A percentile compares a stretch with the other conserved stretches of the same genome.
These are phyloP conservation scores for Collybia sordida DNA, from an alignment of 768 basidiomycete genomes.

Conservation along the genomic window DNA sequence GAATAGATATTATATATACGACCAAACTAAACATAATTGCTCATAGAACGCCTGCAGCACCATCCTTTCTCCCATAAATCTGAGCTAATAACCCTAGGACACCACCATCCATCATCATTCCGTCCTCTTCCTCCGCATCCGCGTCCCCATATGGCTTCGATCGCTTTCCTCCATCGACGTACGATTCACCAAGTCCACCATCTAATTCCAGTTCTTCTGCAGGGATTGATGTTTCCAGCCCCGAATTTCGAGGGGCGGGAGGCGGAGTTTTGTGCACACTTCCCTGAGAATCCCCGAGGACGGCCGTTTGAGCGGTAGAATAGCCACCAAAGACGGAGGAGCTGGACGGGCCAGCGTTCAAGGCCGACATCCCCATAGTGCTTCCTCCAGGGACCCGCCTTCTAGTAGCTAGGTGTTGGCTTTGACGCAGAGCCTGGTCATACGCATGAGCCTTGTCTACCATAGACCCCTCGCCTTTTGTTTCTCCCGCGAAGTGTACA, in stretches of 20 bases:
- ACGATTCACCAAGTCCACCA: constrained; percentile 67
- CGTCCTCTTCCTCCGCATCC: constrained; percentile 58
- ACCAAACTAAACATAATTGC: not conserved
- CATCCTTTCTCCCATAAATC: constrained; percentile 72
- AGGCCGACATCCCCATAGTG: constrained; percentile 47
- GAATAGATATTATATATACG: not conserved
- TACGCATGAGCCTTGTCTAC: constrained; percentile 68
- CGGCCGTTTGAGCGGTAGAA: constrained; percentile 65
- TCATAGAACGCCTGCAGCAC: constrained; percentile 46
- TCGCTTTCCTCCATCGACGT: constrained; percentile 65
- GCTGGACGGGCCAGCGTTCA: constrained; percentile 35
- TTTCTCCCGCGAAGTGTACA: constrained; percentile 32
- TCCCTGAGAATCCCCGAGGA: constrained; percentile 76
- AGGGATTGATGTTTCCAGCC: constrained; percentile 23
- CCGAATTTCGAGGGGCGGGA: constrained; percentile 4
- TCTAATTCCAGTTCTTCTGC: constrained; percentile 50
- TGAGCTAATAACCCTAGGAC: constrained; percentile 84
- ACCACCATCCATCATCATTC: constrained; percentile 73
- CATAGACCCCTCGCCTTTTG: constrained; percentile 33
- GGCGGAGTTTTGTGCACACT: constrained; percentile 30
- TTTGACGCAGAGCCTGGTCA: constrained; percentile 72
- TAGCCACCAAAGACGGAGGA: constrained; percentile 49
- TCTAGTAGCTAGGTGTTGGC: constrained; percentile 54
- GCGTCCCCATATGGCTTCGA: constrained; percentile 39
- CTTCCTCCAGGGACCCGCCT: constrained; percentile 50